Percentiles rank a stretch among this genome's conserved stretches.
These are phyloP conservation scores for Holtermannia corniformis DNA, from an alignment of 768 basidiomycete species.

Conservation along the genomic window DNA sequence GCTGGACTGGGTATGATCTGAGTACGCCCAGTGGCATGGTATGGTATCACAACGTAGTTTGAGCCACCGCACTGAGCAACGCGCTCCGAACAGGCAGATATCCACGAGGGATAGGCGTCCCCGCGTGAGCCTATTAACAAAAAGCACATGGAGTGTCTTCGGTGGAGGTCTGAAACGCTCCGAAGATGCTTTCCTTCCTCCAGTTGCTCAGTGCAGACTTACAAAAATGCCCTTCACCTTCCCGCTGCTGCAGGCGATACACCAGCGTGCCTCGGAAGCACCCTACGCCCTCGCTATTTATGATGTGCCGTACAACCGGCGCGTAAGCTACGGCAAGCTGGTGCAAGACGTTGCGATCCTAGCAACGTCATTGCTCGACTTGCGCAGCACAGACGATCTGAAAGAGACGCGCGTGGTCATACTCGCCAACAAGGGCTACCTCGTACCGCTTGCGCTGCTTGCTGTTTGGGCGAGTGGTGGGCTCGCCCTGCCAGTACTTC, in stretches of 20 bases:
- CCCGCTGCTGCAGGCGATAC: constrained; percentile 7
- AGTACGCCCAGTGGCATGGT: background rate
- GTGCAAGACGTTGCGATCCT: constrained; percentile 4
- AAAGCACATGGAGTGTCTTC: too few relatives aligned
- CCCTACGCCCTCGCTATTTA: constrained; percentile 12
- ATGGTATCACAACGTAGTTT: constrained; percentile 3
- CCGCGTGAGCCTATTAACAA: too few relatives aligned
- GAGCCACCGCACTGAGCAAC: constrained; percentile 3
- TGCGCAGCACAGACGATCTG: background rate
- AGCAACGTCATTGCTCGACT: constrained; percentile 2
- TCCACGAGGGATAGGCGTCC: too few relatives aligned
- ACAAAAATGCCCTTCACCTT: constrained; percentile 5
- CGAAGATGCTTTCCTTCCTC: too few relatives aligned
- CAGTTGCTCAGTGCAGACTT: too few relatives aligned
- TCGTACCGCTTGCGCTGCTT: constrained; percentile 12
- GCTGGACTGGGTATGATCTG: background rate
- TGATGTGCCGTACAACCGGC: constrained; percentile 3
- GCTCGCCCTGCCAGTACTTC: constrained; percentile 27
- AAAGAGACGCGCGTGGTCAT: constrained; percentile 10
- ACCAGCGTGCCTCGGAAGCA: background rate
- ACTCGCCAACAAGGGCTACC: constrained; percentile 17
- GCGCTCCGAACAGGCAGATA: too few relatives aligned
- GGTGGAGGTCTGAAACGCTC: too few relatives aligned
- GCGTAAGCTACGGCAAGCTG: constrained; percentile 8
- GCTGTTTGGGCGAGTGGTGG: constrained; percentile 23